Percentiles rank a stretch among this genome's conserved stretches.
These are phyloP conservation scores for Apiospora sp. DNA, from an alignment of 2,329 filamentous ascomycete genomes.

Conservation along the genomic window DNA sequence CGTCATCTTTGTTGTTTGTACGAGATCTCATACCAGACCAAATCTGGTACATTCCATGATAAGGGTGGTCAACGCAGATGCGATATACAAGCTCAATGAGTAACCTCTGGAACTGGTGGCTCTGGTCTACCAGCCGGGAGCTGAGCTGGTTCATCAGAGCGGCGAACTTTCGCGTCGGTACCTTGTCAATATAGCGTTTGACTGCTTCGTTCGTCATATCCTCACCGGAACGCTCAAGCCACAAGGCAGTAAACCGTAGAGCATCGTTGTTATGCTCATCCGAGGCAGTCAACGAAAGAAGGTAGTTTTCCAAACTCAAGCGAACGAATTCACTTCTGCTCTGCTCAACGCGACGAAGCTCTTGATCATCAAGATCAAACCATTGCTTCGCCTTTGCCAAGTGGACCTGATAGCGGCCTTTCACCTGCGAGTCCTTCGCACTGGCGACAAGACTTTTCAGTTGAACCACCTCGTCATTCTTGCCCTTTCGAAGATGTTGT, in stretches of 20 bases:
- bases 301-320: slow-evolving; percentile 90
- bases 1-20: slow-evolving; percentile 74
- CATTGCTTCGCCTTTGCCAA: slow-evolving; percentile 81
- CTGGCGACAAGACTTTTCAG: slow-evolving; percentile 67
- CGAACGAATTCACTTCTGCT: slow-evolving; percentile 85
- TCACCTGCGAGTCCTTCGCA: slow-evolving; percentile 61
- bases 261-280: slow-evolving; percentile 91
- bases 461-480: slow-evolving; percentile 80
- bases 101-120: slow-evolving; percentile 76
- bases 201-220: slow-evolving; percentile 81
- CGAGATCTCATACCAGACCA: slow-evolving; percentile 81
- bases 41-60: slow-evolving; percentile 97
- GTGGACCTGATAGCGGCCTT: slow-evolving; percentile 64
- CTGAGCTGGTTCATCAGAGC: slow-evolving; percentile 94
- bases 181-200: slow-evolving; percentile 70
- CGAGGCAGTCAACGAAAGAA: slow-evolving; percentile 83
- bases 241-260: slow-evolving; percentile 90
- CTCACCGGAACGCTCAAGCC: slow-evolving; percentile 87
- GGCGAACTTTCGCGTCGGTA: slow-evolving; percentile 92
- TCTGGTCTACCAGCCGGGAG: slow-evolving; percentile 81
- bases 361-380: slow-evolving; percentile 88
- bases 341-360: slow-evolving; percentile 79
- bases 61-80: slow-evolving; percentile 93
- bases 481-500: slow-evolving; percentile 79
- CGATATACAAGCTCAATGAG: slow-evolving; percentile 77